Conservation (phyloP, 352 stramenopile species). For the Phytophthora pseudosyringae region DNA sequence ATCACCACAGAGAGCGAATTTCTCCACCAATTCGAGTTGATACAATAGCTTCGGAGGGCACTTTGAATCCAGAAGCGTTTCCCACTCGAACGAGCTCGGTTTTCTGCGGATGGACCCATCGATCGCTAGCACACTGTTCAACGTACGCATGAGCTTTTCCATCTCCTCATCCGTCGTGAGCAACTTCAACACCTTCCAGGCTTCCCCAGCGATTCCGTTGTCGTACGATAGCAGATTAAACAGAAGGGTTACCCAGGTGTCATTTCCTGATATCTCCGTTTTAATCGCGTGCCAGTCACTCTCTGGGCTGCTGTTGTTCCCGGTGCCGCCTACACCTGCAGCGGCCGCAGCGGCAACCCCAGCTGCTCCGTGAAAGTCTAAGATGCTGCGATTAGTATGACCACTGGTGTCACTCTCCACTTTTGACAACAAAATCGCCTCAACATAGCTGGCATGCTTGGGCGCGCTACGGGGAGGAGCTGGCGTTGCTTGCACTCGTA, state of each 20-base stretch:
- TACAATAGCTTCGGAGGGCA: conserved; percentile 73
- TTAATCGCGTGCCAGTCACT: conserved; percentile 80
- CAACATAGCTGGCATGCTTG: conserved; percentile 52
- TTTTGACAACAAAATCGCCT: conserved; percentile 67
- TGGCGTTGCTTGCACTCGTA: conserved; percentile 32
- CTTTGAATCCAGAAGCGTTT: conserved; percentile 57
- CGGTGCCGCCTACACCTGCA: conserved; percentile 36
- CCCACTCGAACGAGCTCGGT: conserved; percentile 58
- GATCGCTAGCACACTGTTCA: conserved; percentile 70
- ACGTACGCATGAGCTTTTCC: conserved; percentile 73
- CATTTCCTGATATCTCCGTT: conserved; percentile 61
- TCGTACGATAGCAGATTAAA: conserved; percentile 59
- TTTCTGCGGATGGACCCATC: conserved; percentile 68
- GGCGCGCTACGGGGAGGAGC: conserved; percentile 21
- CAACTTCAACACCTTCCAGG: conserved; percentile 80
- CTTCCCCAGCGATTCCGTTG: conserved; percentile 67
- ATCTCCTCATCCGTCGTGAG: conserved; percentile 65
- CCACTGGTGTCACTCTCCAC: conserved; percentile 70
- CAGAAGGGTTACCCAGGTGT: conserved; percentile 46
- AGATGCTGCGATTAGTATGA: conserved; percentile 49
- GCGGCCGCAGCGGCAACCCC: conserved; percentile 29
- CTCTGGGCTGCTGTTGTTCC: conserved; percentile 49
- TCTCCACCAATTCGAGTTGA: conserved; percentile 70
- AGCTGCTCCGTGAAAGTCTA: conserved; percentile 48
- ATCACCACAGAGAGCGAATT: conserved; percentile 58